Percentiles rank a stretch among this genome's conserved stretches.
Evolutionary conservation across 2,329 filamentous ascomycete genomes (phyloP).

Genomic region (Aureobasidium lini): DNA sequence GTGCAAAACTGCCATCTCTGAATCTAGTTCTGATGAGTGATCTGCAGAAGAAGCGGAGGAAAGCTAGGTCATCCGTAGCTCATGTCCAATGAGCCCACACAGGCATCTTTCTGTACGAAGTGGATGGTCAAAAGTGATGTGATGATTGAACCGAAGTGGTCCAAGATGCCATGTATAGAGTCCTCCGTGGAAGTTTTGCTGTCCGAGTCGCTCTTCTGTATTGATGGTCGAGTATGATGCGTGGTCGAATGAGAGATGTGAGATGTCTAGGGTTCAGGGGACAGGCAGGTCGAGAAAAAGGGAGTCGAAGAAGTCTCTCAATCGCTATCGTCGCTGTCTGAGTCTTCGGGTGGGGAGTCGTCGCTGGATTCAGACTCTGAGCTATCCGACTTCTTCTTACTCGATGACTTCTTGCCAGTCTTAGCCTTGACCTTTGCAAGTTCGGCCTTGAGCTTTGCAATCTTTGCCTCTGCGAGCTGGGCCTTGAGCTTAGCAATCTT

Average conservation of each 20-base stretch:
- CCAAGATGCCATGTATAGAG: too few species aligned
- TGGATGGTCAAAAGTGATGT: too few species aligned
- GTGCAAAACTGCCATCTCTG: too few species aligned
- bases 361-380: background rate
- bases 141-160: too few species aligned
- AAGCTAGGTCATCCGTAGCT: too few species aligned
- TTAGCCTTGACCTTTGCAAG: background rate
- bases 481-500: conserved; percentile 5
- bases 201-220: too few species aligned
- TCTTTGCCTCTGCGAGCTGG: background rate
- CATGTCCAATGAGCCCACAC: too few species aligned
- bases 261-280: background rate
- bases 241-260: background rate
- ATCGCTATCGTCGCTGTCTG: conserved; percentile 5
- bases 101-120: too few species aligned
- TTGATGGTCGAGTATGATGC: conserved; percentile 31
- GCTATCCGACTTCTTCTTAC: background rate
- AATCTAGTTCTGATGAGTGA: too few species aligned
- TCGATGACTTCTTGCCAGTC: too few species aligned
- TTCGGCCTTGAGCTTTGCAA: conserved; percentile 4
- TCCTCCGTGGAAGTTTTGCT: too few species aligned
- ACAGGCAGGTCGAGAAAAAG: background rate
- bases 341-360: conserved; percentile 4
- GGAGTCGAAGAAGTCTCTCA: background rate
- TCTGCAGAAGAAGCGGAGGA: too few species aligned